Percentiles rank a stretch among this genome's conserved stretches.
Evolutionary conservation across 2,329 filamentous ascomycete genomes (phyloP).

Genomic region (Arachnomyces sp.): DNA sequence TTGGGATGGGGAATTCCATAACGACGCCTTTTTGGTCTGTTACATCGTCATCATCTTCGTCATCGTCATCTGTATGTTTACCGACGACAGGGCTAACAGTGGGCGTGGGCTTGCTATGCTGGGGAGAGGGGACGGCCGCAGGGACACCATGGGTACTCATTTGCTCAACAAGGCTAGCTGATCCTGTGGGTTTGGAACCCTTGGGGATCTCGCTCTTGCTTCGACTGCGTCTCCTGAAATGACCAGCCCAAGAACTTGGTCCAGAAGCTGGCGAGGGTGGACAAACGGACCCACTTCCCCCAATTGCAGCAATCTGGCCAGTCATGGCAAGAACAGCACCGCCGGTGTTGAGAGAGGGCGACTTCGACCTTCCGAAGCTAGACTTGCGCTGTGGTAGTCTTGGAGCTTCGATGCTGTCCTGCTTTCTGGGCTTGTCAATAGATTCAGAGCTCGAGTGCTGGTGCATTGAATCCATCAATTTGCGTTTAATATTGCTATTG

Average conservation of each 20-base stretch:
- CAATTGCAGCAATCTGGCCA: slow-evolving; percentile 38
- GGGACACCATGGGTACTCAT: slow-evolving; percentile 52
- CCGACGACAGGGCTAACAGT: slow-evolving; percentile 9
- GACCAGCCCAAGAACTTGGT: slow-evolving; percentile 37
- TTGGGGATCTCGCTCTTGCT: slow-evolving; percentile 51
- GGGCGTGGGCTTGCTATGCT: slow-evolving; percentile 22
- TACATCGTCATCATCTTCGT: slow-evolving; percentile 45
- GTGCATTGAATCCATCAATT: slow-evolving; percentile 24
- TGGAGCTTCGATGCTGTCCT: slow-evolving; percentile 22
- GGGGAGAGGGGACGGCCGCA: slow-evolving; percentile 46
- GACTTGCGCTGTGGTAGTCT: slow-evolving; percentile 29
- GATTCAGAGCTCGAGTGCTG: slow-evolving; percentile 22
- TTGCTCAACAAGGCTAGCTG: slow-evolving; percentile 43
- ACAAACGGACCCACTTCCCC: slow-evolving; percentile 50
- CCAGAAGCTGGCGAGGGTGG: slow-evolving; percentile 32
- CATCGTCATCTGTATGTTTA: slow-evolving; percentile 27
- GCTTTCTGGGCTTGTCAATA: slow-evolving; percentile 13
- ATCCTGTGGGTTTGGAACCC: slow-evolving; percentile 22
- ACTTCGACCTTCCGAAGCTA: slow-evolving; percentile 31
- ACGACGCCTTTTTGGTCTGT: slow-evolving; percentile 53
- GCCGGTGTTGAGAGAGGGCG: slow-evolving; percentile 32
- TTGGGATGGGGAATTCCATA: slow-evolving; percentile 53
- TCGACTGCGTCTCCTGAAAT: slow-evolving; percentile 41
- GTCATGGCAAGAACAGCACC: slow-evolving; percentile 37
- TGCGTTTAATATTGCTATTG: slow-evolving; percentile 41